Base-by-base conservation (phyloP, 2,329 filamentous ascomycete species). In the Cladosporium sp. region DNA sequence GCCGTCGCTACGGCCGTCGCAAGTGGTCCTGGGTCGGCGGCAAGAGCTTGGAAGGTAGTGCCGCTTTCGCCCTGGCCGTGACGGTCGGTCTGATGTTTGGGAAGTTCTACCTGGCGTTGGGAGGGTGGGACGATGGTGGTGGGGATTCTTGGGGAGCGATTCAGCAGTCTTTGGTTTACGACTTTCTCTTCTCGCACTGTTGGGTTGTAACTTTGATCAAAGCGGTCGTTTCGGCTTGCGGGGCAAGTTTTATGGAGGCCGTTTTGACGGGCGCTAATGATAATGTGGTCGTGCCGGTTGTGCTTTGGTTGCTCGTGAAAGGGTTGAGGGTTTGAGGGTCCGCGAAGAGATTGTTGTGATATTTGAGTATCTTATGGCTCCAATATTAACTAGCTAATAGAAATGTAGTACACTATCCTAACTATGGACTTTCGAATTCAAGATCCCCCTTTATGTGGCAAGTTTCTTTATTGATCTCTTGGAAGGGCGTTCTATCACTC, bases 11-110 rank as follows among this genome's bases (percentile, higher is more conserved):
- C 66, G 93, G 93, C 3, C 83, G 84, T 22, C 79, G 82, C 29
- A 97, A 96, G 73, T 99, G 93, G 93, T 79, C 91, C 19, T 99
- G 93, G 93, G 88, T 89, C 12, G 93, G 93, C 3, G 92, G 91
- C 12, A 99, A 99, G 77, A 96, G 89, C 56, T 76, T 99, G 1
- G 92, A 99, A 69, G 93, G 93, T 12, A 83, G 78, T 49, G 57
- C 85, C 6, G 93, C 93, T 1, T 97, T 99, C 69, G 86, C 85
- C 1, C 69, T 74, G 4, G 91, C 89, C 3, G 93, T 97, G 4
- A 86, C 85, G 45, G 56, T 79, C 4, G 93, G 92, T 0, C 75
- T 97, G 40, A 70, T 85, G 38, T 73, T 79, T 4, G 86, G 85
- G 3, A 86, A 84, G 60, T 64, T 74, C 13, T 97, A 91, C 91